A percentile compares a stretch with the other conserved stretches of the same genome.
These are phyloP conservation scores for Blumeria graminis DNA, from an alignment of 2,329 filamentous ascomycete species.

Conservation along the genomic window DNA sequence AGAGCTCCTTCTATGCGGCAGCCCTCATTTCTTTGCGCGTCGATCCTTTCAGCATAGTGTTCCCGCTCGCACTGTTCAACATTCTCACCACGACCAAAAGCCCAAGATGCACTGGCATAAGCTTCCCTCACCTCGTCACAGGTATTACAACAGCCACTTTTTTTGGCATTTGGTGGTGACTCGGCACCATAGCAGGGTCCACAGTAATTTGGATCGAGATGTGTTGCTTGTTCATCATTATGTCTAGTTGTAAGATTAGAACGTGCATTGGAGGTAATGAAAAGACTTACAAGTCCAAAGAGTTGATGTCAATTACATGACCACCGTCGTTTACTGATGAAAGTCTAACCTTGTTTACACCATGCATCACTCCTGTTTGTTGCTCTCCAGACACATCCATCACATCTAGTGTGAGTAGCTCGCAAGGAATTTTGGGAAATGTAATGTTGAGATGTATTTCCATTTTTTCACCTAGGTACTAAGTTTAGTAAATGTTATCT, in stretches of 20 bases:
- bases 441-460: constrained; percentile 96
- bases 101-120: constrained; percentile 75
- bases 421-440: constrained; percentile 82
- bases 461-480: constrained; percentile 67
- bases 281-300: constrained; percentile 36
- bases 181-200: constrained; percentile 77
- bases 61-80: constrained; percentile 92
- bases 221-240: constrained; percentile 40
- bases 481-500: neutral
- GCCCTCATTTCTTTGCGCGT: constrained; percentile 71
- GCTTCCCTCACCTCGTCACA: constrained; percentile 93
- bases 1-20: constrained; percentile 83
- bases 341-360: constrained; percentile 75
- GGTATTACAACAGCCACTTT: constrained; percentile 85
- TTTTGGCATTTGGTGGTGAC: constrained; percentile 43
- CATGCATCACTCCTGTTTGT: constrained; percentile 81
- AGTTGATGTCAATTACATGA: constrained; percentile 43
- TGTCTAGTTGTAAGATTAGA: constrained; percentile 24
- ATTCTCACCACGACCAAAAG: constrained; percentile 73
- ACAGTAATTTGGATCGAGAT: constrained; percentile 82
- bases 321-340: constrained; percentile 50
- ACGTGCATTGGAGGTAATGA: neutral
- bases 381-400: constrained; percentile 98
- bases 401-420: constrained; percentile 85
- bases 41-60: constrained; percentile 74